A percentile compares a stretch with the other conserved stretches of the same genome.
phyloP scores from a whole-genome alignment of 371 early-diverging fungal species.

The Mucor mucedo region DNA sequence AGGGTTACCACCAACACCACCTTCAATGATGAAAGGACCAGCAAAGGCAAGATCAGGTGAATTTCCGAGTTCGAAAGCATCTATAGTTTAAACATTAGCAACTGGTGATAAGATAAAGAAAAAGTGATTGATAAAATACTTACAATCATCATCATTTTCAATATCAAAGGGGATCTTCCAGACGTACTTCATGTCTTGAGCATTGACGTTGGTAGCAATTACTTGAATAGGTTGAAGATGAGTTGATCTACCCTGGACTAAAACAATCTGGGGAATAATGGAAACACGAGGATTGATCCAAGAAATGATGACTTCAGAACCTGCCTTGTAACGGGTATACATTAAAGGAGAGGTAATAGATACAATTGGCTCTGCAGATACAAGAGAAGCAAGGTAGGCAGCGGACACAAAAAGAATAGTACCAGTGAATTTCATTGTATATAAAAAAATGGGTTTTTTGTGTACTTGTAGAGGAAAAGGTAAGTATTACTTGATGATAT shows the following conservation, averaged over 20 bases:
- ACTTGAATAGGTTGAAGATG: conserved; percentile 33
- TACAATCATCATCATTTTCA: conserved; percentile 38
- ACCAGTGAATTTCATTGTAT: conserved; percentile 29
- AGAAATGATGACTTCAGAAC: conserved; percentile 34
- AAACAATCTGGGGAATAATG: conserved; percentile 36
- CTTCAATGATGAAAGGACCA: conserved; percentile 53
- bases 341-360: conserved; percentile 44
- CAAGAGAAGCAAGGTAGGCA: conserved; percentile 29
- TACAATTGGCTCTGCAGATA: conserved; percentile 25
- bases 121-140: conserved; percentile 3
- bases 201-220: conserved; percentile 40
- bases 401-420: conserved; percentile 26
- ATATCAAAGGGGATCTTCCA: conserved; percentile 42
- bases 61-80: conserved; percentile 52
- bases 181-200: conserved; percentile 27
- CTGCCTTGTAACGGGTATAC: conserved; percentile 34
- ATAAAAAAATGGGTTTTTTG: neutral
- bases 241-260: conserved; percentile 39
- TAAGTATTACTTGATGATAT: conserved; percentile 6
- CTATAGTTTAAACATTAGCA: conserved; percentile 20
- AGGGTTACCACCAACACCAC: conserved; percentile 26
- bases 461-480: neutral
- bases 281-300: conserved; percentile 36
- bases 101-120: neutral
- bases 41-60: conserved; percentile 58